Evolutionary conservation across 108 stramenopile genomes (phyloP), one percentile per base, ranked within the genome.

Genomic region (Fragilariopsis cylindrus): DNA sequence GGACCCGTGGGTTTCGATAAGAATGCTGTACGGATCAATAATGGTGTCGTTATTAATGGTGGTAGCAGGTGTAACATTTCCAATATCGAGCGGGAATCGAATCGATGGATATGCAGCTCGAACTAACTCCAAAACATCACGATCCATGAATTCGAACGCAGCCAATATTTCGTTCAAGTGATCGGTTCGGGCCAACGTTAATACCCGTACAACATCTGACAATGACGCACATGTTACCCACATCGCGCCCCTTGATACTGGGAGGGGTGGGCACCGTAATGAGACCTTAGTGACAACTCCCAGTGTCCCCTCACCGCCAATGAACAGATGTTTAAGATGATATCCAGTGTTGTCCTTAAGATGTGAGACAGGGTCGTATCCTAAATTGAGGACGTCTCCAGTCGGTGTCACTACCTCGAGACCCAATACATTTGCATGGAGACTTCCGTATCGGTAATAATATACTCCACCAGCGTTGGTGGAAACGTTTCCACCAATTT

Each of bases 321-420:
- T 84, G 62, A 99, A 97, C 44, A 99, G 76, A 58, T 99, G 97
- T 77, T 92, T 92, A 7, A 98, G 70, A 67, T 94, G 88, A 64
- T 97, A 98, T 21, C 99, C 98, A 8, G 97, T 96, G 78, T 99
- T 98, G 78, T 98, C 97, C 86, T 99, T 99, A 40, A 96, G 83
- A 71, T 90, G 87, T 11, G 77, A 60, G 16, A 48, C 30, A 18
- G 73, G 64, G 40, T 67, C 53, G 9, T 82, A 66, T 67, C 79
- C 58, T 49, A 95, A 54, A 82, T 94, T 87, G 63, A 98, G 66
- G 49, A 97, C 85, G 49, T 69, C 68, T 3, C 98, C 98, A 73
- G 91, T 81, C 1, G 97, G 87, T 43, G 93, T 79, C 16, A 98
- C 97, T 3, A 94, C 95, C 81, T 98, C 96, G 48, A 99, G 62